These are phyloP conservation scores for Cutaneotrichosporon arboriforme DNA, from an alignment of 1,284 basidiomycete genomes.

Conservation along the genomic window DNA sequence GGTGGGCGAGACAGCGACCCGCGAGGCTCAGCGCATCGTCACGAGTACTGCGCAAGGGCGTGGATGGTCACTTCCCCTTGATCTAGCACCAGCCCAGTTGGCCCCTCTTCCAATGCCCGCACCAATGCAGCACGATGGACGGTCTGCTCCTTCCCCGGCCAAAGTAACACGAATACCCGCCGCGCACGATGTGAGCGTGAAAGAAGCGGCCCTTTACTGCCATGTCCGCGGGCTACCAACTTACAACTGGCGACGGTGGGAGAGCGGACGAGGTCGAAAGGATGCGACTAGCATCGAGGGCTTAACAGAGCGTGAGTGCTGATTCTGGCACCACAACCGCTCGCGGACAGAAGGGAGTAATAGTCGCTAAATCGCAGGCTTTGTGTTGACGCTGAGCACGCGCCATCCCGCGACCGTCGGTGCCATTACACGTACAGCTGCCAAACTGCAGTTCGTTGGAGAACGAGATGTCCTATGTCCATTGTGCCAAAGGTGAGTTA, in stretches of 20 bases:
- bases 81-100: slow-evolving; percentile 50
- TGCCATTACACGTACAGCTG: slow-evolving; percentile 75
- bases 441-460: slow-evolving; percentile 69
- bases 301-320: slow-evolving; percentile 63
- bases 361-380: slow-evolving; percentile 57
- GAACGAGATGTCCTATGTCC: slow-evolving; percentile 53
- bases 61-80: slow-evolving; percentile 68
- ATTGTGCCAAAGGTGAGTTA: slow-evolving; percentile 65
- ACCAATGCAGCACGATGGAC: background rate
- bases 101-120: background rate
- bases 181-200: slow-evolving; percentile 68
- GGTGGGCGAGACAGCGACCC: slow-evolving; percentile 74
- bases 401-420: slow-evolving; percentile 86
- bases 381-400: slow-evolving; percentile 71
- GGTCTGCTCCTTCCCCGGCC: too few species aligned
- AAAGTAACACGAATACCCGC: slow-evolving; percentile 62
- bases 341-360: too few species aligned
- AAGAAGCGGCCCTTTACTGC: slow-evolving; percentile 57
- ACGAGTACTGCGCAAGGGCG: slow-evolving; percentile 71
- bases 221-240: slow-evolving; percentile 47
- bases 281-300: slow-evolving; percentile 54
- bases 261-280: slow-evolving; percentile 50
- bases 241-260: slow-evolving; percentile 68
- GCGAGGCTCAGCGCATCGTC: slow-evolving; percentile 70
- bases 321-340: background rate